Evolutionary conservation across 306 rosid species (phyloP), one percentile per base, ranked within the genome.

Genomic region (Quercus alba): DNA sequence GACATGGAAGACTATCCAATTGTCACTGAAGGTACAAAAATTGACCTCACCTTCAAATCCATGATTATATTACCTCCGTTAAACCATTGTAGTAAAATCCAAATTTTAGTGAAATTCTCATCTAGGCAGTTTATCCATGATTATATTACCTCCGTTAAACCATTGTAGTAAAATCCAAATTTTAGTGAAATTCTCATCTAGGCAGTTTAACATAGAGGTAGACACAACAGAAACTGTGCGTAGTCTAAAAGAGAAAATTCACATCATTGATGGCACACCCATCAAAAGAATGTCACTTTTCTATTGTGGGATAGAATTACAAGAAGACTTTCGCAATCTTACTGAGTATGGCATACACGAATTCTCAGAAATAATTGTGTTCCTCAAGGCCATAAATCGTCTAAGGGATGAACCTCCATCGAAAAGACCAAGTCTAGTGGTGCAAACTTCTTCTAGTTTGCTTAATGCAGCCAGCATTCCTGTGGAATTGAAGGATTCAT

Each of bases 1-100:
- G 97, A 91, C 92, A 87, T 93, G 95, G 97, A 95, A 84, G 99
- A 95, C 74, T 93, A 95, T 26, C 96, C 92, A 19, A 91, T 93
- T 72, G 62, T 93, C 82, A 78, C 81, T 26, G 90, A 95, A 75
- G 97, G 96, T 69, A 93, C 98, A 49, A 88, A 84, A 81, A 78
- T 93, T 63, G 89, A 95, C 78, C 98, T 93, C 77, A 82, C 91
- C 56, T 62, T 88, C 78, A 90, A 81, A 77, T 57, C 72, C 80
- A 41, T 59, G 58, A 75, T 64, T 30, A 17, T 64, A 23, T 4
- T 68, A 69, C 73, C 86, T 35, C 77, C 73, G 18, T 18, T 59
- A 14, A 51, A 73, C 61, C 72, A 78, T 46, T 66, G 72, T 3
- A 75, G 63, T 67, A 89, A 85, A 84, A 87, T 93, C 79, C 90